Conservation (phyloP, 1,139 yeast species). For the Blastobotrys elegans region DNA sequence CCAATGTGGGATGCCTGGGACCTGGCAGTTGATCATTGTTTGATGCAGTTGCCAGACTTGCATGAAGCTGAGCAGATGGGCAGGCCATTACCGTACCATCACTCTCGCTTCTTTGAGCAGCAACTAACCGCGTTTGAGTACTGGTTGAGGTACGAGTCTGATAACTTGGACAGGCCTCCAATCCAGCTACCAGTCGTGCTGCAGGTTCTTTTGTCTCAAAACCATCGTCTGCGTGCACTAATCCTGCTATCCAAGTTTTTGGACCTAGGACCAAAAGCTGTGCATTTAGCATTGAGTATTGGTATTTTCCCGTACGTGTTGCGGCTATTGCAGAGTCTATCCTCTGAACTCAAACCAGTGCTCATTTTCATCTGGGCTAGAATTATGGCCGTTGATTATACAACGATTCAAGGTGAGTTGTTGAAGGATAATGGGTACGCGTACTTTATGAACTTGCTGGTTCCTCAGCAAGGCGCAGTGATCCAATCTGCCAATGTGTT, state of each 20-base stretch:
- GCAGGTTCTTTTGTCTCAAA: slow-evolving; percentile 89
- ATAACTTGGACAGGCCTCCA: slow-evolving; percentile 68
- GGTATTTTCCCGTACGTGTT: slow-evolving; percentile 96
- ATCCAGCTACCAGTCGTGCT: slow-evolving; percentile 92
- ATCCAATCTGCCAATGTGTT: slow-evolving; percentile 37
- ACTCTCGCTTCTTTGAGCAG: slow-evolving; percentile 91
- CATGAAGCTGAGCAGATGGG: slow-evolving; percentile 34
- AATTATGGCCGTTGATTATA: slow-evolving; percentile 91
- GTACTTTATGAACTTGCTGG: slow-evolving; percentile 75
- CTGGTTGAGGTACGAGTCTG: slow-evolving; percentile 89
- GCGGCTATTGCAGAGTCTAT: slow-evolving; percentile 87
- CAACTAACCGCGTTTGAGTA: slow-evolving; percentile 94
- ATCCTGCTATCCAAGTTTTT: slow-evolving; percentile 77
- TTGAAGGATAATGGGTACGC: slow-evolving; percentile 88
- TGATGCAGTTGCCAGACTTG: slow-evolving; percentile 46
- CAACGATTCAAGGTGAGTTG: slow-evolving; percentile 85
- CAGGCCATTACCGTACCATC: slow-evolving; percentile 56
- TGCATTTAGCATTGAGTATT: slow-evolving; percentile 82
- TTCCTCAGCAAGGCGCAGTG: slow-evolving; percentile 41
- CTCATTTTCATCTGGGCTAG: slow-evolving; percentile 96
- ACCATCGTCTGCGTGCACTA: slow-evolving; percentile 85
- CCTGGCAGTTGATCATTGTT: slow-evolving; percentile 88
- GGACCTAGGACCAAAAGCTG: slow-evolving; percentile 98
- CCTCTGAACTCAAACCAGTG: slow-evolving; percentile 91
- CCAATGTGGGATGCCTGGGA: slow-evolving; percentile 99